Conservation (phyloP, 2,329 filamentous ascomycete genomes). For the Penicillium crustosum region DNA sequence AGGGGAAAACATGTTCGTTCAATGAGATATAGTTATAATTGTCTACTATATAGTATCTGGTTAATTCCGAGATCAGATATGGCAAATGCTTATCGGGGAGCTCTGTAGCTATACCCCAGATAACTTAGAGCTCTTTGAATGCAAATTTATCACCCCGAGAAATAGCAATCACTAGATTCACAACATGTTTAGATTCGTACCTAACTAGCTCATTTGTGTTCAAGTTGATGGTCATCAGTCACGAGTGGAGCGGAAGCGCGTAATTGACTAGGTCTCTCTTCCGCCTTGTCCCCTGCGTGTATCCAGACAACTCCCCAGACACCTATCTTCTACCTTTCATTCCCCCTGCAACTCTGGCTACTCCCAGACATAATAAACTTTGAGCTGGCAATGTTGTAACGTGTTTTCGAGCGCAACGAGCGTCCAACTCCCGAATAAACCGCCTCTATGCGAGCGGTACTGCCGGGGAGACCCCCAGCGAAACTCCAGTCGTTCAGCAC, state of each 20-base stretch:
- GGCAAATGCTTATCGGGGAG: constrained; percentile 3
- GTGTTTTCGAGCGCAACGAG: constrained; percentile 28
- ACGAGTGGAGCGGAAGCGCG: constrained; percentile 20
- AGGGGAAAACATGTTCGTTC: neutral
- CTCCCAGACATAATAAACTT: neutral
- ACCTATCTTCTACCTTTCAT: neutral
- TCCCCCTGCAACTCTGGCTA: neutral
- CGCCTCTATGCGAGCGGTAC: constrained; percentile 70
- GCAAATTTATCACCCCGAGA: neutral
- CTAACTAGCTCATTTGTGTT: neutral
- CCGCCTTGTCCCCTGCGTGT: constrained; percentile 16
- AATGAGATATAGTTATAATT: neutral
- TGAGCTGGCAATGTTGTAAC: constrained; percentile 37
- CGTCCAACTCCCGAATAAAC: constrained; percentile 28
- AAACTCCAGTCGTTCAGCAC: constrained; percentile 75
- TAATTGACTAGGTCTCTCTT: constrained; percentile 16
- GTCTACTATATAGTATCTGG: neutral
- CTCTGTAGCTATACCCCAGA: neutral
- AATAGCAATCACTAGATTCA: neutral
- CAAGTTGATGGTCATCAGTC: constrained; percentile 4
- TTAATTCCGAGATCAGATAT: neutral
- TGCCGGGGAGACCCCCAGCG: constrained; percentile 75
- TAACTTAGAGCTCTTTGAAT: neutral
- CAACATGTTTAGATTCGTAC: neutral
- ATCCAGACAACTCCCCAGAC: constrained; percentile 5